Conservation (phyloP, 225 moss, liverwort and hornwort species). For the Bryum argenteum region DNA sequence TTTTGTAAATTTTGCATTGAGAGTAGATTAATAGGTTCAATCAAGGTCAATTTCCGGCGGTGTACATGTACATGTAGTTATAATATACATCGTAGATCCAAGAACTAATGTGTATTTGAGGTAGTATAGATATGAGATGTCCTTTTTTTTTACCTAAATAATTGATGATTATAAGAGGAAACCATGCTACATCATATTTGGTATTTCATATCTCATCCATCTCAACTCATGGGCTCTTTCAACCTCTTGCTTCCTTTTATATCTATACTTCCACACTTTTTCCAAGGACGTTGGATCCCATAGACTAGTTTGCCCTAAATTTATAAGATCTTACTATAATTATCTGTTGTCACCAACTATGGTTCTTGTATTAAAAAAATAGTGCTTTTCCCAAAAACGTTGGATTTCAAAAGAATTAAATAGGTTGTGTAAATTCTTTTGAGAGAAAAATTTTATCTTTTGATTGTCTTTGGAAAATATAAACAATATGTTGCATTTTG, state of each 20-base stretch:
- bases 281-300: not conserved
- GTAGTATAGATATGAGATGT: too few relatives aligned
- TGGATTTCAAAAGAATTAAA: too few relatives aligned
- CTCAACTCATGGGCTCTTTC: not conserved
- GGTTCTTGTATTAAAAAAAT: too few relatives aligned
- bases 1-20: too few relatives aligned
- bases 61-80: too few relatives aligned
- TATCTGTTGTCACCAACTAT: rapidly evolving
- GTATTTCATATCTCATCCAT: conserved; percentile 1
- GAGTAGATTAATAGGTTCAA: too few relatives aligned
- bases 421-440: rapidly evolving
- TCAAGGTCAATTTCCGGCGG: too few relatives aligned
- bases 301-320: not conserved
- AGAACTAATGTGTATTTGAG: too few relatives aligned
- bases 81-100: too few relatives aligned
- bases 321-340: not conserved
- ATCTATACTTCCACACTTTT: not conserved
- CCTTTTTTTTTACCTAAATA: too few relatives aligned
- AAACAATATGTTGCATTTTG: not conserved
- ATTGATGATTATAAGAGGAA: too few relatives aligned
- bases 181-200: not conserved
- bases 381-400: too few relatives aligned
- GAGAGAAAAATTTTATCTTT: not conserved
- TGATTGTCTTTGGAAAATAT: not conserved
- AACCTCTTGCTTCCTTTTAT: not conserved